Base-by-base conservation (phyloP, 306 rosid species). In the Leucaena leucocephala region DNA sequence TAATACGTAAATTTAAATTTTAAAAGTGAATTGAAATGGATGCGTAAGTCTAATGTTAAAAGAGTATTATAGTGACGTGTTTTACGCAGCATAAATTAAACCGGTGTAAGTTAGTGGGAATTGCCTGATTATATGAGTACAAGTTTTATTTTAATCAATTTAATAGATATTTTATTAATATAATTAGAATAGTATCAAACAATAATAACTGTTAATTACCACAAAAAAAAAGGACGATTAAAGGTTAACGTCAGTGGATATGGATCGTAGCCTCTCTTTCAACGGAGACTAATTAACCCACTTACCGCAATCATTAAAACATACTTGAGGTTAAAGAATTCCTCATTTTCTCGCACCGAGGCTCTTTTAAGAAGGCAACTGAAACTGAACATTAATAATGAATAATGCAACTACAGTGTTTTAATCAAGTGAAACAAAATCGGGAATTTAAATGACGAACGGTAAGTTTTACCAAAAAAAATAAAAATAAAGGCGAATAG, bases 291-390 rank as follows among this genome's bases (percentile, higher is more conserved):
- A 70, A 65, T 67, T 42, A 40, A 49, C 54, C 58, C 8, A 21
- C 10, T 68, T 78, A 77, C 71, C 9, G 43, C 81, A 81, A 84
- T 81, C 6, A 81, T 59, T 21, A 33, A 49, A 68, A 9, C 8
- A 36, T 22, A 0, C 58, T 59, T 50, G 46, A 36, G 19, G 43
- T 50, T 2, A 48, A 78, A 74, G 76, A 49, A 64, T 35, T 55
- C 66, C 59, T 55, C 22, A 8, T 49, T 16, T 35, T 14, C 55
- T 8, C 39, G 0, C 5, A 21, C 67, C 27, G 21, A 36, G 6
- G 11, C 64, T 14, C 15, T 39, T 15, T 35, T 4, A 4, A 33
- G 39, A 27, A 57, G 34, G 10, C 22, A 48, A 49, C 2, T 39
- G 62, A 55, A 78, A 36, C 44, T 68, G 27, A 71, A 49, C 61